Percentiles rank a stretch among this genome's conserved stretches.
Conservation (phyloP, 2,329 filamentous ascomycete genomes). For the Fusarium subglutinans region DNA sequence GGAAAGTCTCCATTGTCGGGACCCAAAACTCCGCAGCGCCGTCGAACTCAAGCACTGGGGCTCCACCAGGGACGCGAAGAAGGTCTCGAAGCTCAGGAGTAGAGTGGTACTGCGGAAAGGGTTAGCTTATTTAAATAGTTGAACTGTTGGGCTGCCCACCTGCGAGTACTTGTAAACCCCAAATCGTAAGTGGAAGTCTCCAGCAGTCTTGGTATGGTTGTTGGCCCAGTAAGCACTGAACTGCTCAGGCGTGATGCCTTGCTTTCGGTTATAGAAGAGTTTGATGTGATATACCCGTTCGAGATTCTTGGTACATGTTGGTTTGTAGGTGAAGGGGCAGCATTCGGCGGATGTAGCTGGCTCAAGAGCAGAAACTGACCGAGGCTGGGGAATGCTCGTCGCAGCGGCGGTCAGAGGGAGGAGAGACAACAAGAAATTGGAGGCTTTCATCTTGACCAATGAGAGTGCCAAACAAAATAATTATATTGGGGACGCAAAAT, state of each 20-base stretch:
- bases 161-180: constrained; percentile 8
- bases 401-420: neutral
- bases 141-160: fast-evolving
- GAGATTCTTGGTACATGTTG: constrained; percentile 7
- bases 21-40: constrained; percentile 10
- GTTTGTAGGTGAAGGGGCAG: constrained; percentile 4
- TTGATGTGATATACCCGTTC: constrained; percentile 5
- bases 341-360: neutral
- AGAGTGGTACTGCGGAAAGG: neutral
- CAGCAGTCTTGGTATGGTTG: constrained; percentile 8
- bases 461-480: fast-evolving
- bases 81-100: neutral
- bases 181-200: neutral
- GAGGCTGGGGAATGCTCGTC: neutral
- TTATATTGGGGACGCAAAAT: fast-evolving
- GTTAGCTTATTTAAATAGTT: fast-evolving
- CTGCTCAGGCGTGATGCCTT: neutral
- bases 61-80: neutral
- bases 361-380: neutral
- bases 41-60: neutral
- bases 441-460: neutral
- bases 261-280: neutral
- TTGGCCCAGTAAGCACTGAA: constrained; percentile 10
- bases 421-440: fast-evolving
- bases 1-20: neutral